Conservation (phyloP, 2,329 filamentous ascomycete species). For the Fusarium kyushuense region DNA sequence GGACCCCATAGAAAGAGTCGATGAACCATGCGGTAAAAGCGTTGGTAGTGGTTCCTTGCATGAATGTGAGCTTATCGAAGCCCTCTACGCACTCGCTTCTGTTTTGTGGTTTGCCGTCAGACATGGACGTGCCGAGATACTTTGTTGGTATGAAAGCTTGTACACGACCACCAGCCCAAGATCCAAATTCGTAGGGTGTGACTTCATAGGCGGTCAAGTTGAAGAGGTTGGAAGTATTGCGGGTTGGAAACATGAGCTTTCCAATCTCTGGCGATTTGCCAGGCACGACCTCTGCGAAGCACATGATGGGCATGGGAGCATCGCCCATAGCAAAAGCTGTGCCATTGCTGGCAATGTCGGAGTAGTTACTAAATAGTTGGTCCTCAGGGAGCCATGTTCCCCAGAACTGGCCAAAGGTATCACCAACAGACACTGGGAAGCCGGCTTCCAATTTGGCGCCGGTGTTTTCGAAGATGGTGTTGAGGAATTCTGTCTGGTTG, state of each 20-base stretch:
- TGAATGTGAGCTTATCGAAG: slow-evolving; percentile 50
- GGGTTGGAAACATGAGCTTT: slow-evolving; percentile 47
- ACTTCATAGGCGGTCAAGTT: slow-evolving; percentile 51
- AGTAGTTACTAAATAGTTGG: slow-evolving; percentile 40
- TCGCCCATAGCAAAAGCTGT: slow-evolving; percentile 37
- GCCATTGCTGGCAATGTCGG: slow-evolving; percentile 33
- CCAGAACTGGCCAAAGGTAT: slow-evolving; percentile 49
- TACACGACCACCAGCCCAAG: slow-evolving; percentile 48
- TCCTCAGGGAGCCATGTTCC: slow-evolving; percentile 39
- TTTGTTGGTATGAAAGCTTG: slow-evolving; percentile 48
- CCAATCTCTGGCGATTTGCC: slow-evolving; percentile 46
- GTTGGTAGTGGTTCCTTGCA: slow-evolving; percentile 49
- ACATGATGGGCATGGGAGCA: slow-evolving; percentile 49
- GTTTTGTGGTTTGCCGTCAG: slow-evolving; percentile 44
- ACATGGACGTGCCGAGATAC: slow-evolving; percentile 49
- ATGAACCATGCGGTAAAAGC: slow-evolving; percentile 49
- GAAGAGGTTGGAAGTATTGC: slow-evolving; percentile 46
- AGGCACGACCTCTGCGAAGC: slow-evolving; percentile 47
- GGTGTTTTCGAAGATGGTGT: slow-evolving; percentile 37
- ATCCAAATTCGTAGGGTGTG: slow-evolving; percentile 51
- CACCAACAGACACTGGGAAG: slow-evolving; percentile 45
- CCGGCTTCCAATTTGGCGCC: slow-evolving; percentile 43
- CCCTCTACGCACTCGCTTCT: slow-evolving; percentile 47
- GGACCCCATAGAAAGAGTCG: slow-evolving; percentile 44
- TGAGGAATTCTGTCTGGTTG: slow-evolving; percentile 30